Evolutionary conservation across 352 stramenopile genomes (phyloP).

Genomic region (Phytophthora pseudosyringae): DNA sequence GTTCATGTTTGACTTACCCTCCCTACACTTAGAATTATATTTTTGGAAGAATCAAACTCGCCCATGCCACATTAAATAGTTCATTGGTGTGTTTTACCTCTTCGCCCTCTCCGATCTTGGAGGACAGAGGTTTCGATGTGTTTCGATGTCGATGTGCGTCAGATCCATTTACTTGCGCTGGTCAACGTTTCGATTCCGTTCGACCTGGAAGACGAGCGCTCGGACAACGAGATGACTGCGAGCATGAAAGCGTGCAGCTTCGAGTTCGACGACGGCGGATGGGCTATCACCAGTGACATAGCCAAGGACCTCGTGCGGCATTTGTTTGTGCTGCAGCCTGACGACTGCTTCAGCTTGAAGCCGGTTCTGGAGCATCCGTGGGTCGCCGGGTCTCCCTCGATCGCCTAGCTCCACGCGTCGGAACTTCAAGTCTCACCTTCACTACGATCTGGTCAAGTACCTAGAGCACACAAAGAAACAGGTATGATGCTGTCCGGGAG

Average conservation of each 20-base stretch:
- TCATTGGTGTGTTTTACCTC: too few relatives aligned
- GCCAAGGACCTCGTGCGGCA: conserved; percentile 82
- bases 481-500: conserved; percentile 22
- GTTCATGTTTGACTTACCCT: too few relatives aligned
- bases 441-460: conserved; percentile 68
- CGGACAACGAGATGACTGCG: conserved; percentile 86
- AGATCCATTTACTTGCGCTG: too few relatives aligned
- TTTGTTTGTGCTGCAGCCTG: conserved; percentile 78
- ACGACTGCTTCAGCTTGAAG: conserved; percentile 66
- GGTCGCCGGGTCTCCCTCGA: conserved; percentile 42
- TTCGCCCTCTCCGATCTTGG: too few relatives aligned
- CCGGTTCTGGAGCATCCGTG: conserved; percentile 79
- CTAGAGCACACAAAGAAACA: conserved; percentile 65
- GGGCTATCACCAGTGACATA: conserved; percentile 61
- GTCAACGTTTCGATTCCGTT: too few relatives aligned
- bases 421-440: conserved; percentile 66
- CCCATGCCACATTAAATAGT: too few relatives aligned
- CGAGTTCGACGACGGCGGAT: conserved; percentile 77
- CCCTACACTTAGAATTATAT: too few relatives aligned
- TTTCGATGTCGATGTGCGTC: too few relatives aligned
- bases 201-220: conserved; percentile 70
- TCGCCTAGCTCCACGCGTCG: conserved; percentile 23
- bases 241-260: conserved; percentile 80
- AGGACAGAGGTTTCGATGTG: too few relatives aligned
- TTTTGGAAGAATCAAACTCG: too few relatives aligned